Percentiles rank a stretch among this genome's conserved stretches.
These are phyloP conservation scores for Sphenostylis stenocarpa DNA, from an alignment of 306 rosid species.

Conservation along the genomic window DNA sequence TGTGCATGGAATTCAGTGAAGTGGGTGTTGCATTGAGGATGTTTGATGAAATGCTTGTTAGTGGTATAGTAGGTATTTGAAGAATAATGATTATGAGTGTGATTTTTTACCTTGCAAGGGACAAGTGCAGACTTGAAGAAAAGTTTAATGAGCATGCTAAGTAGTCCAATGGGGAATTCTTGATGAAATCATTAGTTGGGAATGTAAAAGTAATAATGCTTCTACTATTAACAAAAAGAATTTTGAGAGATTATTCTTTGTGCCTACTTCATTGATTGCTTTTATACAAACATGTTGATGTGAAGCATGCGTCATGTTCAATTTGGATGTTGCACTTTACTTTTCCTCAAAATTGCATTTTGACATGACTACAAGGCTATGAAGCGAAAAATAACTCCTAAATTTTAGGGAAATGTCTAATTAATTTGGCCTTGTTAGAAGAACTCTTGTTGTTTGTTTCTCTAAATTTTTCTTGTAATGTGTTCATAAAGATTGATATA, in stretches of 20 bases:
- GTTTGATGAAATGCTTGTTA: slow-evolving; percentile 52
- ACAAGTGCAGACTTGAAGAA: slow-evolving; percentile 24
- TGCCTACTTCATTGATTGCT: slow-evolving; percentile 35
- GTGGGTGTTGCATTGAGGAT: slow-evolving; percentile 36
- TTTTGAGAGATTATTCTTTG: slow-evolving; percentile 29
- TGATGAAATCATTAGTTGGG: slow-evolving; percentile 18
- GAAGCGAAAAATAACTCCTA: neutral
- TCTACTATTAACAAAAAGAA: slow-evolving; percentile 25
- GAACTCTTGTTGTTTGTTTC: slow-evolving; percentile 1
- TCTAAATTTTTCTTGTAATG: slow-evolving; percentile 9
- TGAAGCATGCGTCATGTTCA: slow-evolving; percentile 2
- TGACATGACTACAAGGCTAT: neutral
- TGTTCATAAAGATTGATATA: neutral
- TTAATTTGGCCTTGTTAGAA: neutral
- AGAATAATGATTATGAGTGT: slow-evolving; percentile 19
- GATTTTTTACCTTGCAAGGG: slow-evolving; percentile 26
- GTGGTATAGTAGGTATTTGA: slow-evolving; percentile 30
- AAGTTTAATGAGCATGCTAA: slow-evolving; percentile 42
- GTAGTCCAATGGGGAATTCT: slow-evolving; percentile 31
- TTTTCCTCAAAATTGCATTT: neutral
- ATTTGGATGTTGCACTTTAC: neutral
- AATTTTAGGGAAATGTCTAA: neutral
- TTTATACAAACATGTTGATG: neutral
- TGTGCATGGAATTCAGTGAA: slow-evolving; percentile 31
- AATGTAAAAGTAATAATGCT: slow-evolving; percentile 26